Evolutionary conservation across 2,329 filamentous ascomycete species (phyloP).

Genomic region (Sporothrix euskadiensis): DNA sequence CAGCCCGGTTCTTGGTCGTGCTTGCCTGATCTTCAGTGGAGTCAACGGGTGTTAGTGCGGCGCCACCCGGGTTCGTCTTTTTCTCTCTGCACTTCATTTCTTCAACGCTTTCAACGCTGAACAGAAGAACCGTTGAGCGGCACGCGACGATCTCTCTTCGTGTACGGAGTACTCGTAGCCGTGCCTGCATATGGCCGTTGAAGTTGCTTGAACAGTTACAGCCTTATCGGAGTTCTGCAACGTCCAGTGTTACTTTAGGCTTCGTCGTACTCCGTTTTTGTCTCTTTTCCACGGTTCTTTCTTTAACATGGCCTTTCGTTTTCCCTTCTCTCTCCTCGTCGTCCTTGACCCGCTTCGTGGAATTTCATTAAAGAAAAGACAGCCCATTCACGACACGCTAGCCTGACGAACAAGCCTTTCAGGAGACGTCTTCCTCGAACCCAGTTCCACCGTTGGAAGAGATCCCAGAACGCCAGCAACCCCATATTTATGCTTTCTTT

Average conservation of each 20-base stretch:
- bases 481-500: conserved; percentile 4
- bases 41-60: conserved; percentile 6
- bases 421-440: not conserved
- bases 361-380: not conserved
- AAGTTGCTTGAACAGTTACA: not conserved
- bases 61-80: not conserved
- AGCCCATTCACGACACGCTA: not conserved
- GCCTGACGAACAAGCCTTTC: not conserved
- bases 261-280: not conserved
- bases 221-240: not conserved
- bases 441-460: not conserved
- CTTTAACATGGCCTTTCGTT: not conserved
- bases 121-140: not conserved
- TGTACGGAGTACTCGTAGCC: not conserved
- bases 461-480: not conserved
- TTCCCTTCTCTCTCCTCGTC: not conserved
- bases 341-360: not conserved
- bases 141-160: not conserved
- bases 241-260: not conserved
- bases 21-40: conserved; percentile 11
- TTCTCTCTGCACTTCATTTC: not conserved
- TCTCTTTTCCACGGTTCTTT: not conserved
- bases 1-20: not conserved
- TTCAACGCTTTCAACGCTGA: not conserved
- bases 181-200: not conserved